Conservation (phyloP, 192 early-diverging fungal species). For the Haplosporangium gracile region DNA sequence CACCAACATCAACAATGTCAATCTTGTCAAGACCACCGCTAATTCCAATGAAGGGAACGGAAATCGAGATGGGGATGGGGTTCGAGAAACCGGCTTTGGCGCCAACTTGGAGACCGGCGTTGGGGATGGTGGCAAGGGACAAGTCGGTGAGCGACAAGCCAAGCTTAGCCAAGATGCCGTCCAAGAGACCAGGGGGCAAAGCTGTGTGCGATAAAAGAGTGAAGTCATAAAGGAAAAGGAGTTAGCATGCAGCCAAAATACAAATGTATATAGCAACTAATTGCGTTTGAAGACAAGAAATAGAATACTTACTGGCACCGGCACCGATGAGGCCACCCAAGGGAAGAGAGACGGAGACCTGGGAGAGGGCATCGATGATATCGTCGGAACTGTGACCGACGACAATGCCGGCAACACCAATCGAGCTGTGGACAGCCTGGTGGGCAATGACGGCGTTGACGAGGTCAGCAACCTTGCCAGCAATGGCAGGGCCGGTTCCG, state of each 20-base stretch:
- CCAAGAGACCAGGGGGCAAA: conserved; percentile 32
- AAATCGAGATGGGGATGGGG: conserved; percentile 50
- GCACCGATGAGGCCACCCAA: conserved; percentile 39
- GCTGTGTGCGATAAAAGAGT: background rate
- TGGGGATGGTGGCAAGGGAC: conserved; percentile 44
- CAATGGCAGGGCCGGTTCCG: conserved; percentile 39
- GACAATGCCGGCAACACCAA: conserved; percentile 43
- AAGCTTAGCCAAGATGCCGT: conserved; percentile 31
- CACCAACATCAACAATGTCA: conserved; percentile 42
- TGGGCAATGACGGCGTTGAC: conserved; percentile 50
- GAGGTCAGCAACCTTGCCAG: conserved; percentile 38
- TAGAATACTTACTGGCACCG: conserved; percentile 19
- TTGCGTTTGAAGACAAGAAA: background rate
- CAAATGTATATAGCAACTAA: background rate
- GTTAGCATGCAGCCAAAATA: background rate
- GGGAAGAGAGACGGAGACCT: conserved; percentile 32
- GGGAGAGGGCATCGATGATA: conserved; percentile 42
- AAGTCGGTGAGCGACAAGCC: conserved; percentile 38
- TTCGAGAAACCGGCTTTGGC: conserved; percentile 44
- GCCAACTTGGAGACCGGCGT: conserved; percentile 46
- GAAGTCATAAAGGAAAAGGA: background rate
- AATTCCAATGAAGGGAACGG: conserved; percentile 50
- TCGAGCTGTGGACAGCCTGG: conserved; percentile 35
- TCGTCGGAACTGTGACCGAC: conserved; percentile 35
- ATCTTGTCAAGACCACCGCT: conserved; percentile 42